These are phyloP conservation scores for Blastobotrys persicus DNA, from an alignment of 1,139 yeast genomes.

Conservation along the genomic window DNA sequence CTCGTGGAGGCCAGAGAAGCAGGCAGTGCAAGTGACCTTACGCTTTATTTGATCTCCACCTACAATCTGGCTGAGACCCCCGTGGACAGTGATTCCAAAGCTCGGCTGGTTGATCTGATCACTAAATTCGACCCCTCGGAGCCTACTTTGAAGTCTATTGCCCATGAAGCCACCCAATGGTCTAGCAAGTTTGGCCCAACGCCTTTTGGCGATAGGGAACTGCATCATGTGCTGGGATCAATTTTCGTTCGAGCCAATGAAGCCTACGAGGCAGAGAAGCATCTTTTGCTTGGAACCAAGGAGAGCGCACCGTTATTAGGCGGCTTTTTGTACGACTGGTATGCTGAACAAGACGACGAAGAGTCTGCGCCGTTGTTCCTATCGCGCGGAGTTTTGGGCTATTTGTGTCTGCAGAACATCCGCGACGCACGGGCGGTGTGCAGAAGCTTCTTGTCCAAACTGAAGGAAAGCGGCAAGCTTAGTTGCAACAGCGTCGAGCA, in stretches of 20 bases:
- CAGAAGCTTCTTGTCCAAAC: conserved; percentile 41
- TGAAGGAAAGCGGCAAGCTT: conserved; percentile 23
- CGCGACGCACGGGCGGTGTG: conserved; percentile 53
- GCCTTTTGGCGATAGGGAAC: conserved; percentile 69
- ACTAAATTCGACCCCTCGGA: conserved; percentile 59
- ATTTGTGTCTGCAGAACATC: conserved; percentile 60
- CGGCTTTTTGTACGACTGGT: conserved; percentile 60
- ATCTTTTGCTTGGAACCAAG: conserved; percentile 65
- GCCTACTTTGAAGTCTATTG: conserved; percentile 62
- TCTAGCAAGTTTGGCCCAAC: conserved; percentile 48
- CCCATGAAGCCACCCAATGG: conserved; percentile 62
- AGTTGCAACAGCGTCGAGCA: conserved; percentile 21
- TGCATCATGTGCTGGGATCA: conserved; percentile 72
- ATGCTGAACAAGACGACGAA: conserved; percentile 34
- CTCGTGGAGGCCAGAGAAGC: conserved; percentile 67
- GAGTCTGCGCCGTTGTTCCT: conserved; percentile 52
- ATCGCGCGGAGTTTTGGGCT: conserved; percentile 67
- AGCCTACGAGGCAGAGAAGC: conserved; percentile 53
- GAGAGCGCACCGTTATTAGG: conserved; percentile 56
- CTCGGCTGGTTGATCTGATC: conserved; percentile 43
- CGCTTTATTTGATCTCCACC: conserved; percentile 68
- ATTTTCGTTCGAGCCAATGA: conserved; percentile 47
- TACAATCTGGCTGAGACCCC: conserved; percentile 51
- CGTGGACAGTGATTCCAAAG: conserved; percentile 37
- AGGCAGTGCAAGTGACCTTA: conserved; percentile 78